phyloP scores from a whole-genome alignment of 345 rosid species.

The Arabidopsis arenosa region DNA sequence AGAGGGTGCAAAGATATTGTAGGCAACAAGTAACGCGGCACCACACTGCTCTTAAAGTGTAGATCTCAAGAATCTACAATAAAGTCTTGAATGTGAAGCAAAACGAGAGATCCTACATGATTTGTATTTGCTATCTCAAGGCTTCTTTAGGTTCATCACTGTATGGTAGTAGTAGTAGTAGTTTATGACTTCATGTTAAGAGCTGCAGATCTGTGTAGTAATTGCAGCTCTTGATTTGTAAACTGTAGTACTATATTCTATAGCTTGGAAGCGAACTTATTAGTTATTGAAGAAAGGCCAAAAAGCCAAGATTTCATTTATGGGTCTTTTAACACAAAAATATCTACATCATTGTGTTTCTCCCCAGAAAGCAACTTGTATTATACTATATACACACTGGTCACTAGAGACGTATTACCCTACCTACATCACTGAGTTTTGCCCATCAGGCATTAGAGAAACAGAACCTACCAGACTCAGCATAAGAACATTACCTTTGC shows the following conservation, averaged over 20 bases:
- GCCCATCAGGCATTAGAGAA: not conserved
- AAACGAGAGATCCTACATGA: slow-evolving; percentile 17
- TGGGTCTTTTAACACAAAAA: slow-evolving; percentile 6
- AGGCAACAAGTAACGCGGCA: slow-evolving; percentile 9
- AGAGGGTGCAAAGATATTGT: not conserved
- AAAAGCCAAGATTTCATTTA: slow-evolving; percentile 10
- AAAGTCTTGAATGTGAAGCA: slow-evolving; percentile 9
- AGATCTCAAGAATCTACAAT: slow-evolving; percentile 7
- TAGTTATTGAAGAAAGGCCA: not conserved
- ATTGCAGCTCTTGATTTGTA: not conserved
- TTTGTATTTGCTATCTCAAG: slow-evolving; percentile 1
- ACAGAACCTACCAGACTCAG: too few species aligned
- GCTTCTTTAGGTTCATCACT: slow-evolving; percentile 8
- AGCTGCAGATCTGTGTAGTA: not conserved
- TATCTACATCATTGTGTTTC: not conserved
- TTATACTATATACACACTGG: not conserved
- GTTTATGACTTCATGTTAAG: slow-evolving; percentile 16
- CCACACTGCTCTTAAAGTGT: not conserved
- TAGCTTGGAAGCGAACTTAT: not conserved
- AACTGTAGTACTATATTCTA: not conserved
- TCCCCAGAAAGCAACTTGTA: not conserved
- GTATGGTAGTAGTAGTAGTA: not conserved
- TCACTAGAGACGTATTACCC: not conserved
- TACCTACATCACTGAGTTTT: not conserved
- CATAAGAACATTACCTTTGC: too few species aligned